Base-by-base conservation (phyloP, 176 grass and related monocot genomes). In the Ensete glaucum region DNA sequence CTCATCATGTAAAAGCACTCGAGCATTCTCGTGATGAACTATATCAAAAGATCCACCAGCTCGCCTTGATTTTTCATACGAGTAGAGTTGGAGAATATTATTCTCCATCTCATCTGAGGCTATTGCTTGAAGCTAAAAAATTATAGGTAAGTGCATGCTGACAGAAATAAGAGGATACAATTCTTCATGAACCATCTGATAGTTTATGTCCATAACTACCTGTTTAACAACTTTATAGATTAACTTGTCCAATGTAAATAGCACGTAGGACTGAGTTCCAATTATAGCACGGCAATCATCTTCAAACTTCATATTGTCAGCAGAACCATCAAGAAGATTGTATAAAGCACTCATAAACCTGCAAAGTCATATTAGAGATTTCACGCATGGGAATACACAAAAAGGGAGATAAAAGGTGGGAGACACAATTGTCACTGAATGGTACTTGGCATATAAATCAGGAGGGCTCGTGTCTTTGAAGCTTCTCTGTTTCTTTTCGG, bases 181-280 rank as follows among this genome's bases (percentile, higher is more conserved):
- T 53, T 2, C 11, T 52, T 9, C 17, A 3, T 65, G 8, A 77
- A 53, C 12, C 20, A 55, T 53, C 13, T 53, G 53, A 9, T 20
- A 50, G 50, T 43, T 43, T 78, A 76, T 11, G 50, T 70, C 11
- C 71, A 62, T 29, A 60, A 29, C 63, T 84, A 89, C 95, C 95
- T 99, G 95, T 62, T 99, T 99, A 81, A 91, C 91, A 52, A 94
- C 78, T 91, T 99, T 99, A 74, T 99, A 99, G 76, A 99, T 99
- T 76, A 99, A 74, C 84, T 99, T 99, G 79, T 99, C 95, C 58
- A 99, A 85, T 78, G 95, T 99, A 74, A 99, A 99, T 23, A 99
- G 82, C 66, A 99, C 90, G 86, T 99, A 99, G 55, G 95, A 99
- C 63, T 99, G 90, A 78, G 95, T 99, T 22, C 95, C 95, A 79